Evolutionary conservation across 73 alveolate genomes (phyloP), one percentile per base, ranked within the genome.

Genomic region (Paramecium caudatum): DNA sequence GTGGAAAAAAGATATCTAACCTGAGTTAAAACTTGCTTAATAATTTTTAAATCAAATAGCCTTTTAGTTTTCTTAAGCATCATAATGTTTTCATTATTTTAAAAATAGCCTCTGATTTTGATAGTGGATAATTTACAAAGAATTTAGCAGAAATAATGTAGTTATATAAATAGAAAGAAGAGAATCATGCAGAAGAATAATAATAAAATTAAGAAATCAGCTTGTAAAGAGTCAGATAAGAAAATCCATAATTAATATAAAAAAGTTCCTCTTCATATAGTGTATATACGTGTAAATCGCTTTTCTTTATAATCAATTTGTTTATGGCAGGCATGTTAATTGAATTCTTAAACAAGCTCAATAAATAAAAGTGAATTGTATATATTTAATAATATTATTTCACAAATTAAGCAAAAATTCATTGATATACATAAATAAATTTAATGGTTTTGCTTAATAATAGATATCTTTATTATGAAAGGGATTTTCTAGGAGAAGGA

Each of bases 401-500:
- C 1, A 55, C 12, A 55, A 55, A 23, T 21, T 10, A 55, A 55
- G 9, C 3, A 0, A 27, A 21, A 55, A 9, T 27, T 10, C 8
- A 7, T 3, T 23, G 43, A 55, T 27, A 55, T 12, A 12, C 23
- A 55, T 27, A 55, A 27, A 19, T 19, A 55, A 27, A 55, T 55
- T 55, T 68, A 33, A 68, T 68, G 84, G 50, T 34, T 1, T 34
- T 34, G 47, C 50, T 68, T 15, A 68, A 68, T 15, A 68, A 68
- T 68, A 25, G 50, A 30, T 82, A 82, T 82, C 45, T 82, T 34
- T 82, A 49, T 82, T 46, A 37, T 13, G 91, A 82, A 30, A 25
- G 46, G 19, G 81, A 68, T 12, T 23, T 47, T 15, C 43, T 82
- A 13, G 91, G 91, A 8, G 91, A 82, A 49, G 91, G 91, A 8